Evolutionary conservation across 2,329 filamentous ascomycete species (phyloP), one percentile per base, ranked within the genome.

Genomic region (Cladobotryum protrusum): DNA sequence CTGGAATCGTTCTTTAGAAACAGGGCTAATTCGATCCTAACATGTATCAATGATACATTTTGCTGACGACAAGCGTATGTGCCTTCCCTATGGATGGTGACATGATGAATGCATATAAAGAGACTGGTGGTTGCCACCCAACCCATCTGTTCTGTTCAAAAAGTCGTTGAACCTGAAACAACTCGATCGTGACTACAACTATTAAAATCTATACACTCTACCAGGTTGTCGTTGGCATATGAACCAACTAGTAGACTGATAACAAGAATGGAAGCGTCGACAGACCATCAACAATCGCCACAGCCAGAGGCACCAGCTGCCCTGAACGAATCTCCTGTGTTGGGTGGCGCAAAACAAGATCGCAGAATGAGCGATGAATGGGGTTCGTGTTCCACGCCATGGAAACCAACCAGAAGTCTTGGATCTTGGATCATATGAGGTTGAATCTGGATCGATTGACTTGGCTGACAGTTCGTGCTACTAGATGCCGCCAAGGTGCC

Each of bases 401-500:
- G 32, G 20, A 15, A 45, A 9, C 9, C 39, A n/a, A 2, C 3
- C n/a, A 2, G 13, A 41, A 2, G 8, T 37, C 24, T 43, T n/a
- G 13, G 37, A 29, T 35, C 34, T 37, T 7, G 9, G 29, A 36
- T 11, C 7, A n/a, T 11, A 17, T 12, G 19, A 33, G 15, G 37
- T 36, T 33, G 18, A 15, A 33, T 12, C 11, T 11, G 15, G 8
- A 4, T 37, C 36, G 18, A 39, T 39, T n/a, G 5, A 33, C 34
- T 39, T 33, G 18, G 12, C 17, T 37, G 5, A 13, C 13, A 18
- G 19, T 4, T 36, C 11, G 8, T 18, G 24, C 12, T 36, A 14
- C 9, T 39, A 81, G 82, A 86, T 65, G 83, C 83, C 4, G 75
- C 78, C 57, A 86, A 86, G 66, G 82, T 84, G 0, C 80, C 80